Evolutionary conservation across 2,329 filamentous ascomycete genomes (phyloP), one percentile per base, ranked within the genome.

Genomic region (Aspergillus fischeri): DNA sequence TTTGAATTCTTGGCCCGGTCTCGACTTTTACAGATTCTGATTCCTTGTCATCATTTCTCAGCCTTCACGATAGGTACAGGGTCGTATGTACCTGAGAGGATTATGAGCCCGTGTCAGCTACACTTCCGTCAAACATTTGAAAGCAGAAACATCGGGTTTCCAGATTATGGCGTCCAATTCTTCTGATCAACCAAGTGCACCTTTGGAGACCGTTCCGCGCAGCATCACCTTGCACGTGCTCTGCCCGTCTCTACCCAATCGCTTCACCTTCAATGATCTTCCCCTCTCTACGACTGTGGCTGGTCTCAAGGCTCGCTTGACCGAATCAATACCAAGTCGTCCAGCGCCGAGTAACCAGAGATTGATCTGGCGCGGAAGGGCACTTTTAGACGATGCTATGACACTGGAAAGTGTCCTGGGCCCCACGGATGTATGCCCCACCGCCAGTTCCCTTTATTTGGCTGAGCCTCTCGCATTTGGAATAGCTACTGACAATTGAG

Each of bases 311-410:
- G 65, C 74, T 47, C 77, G 73, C 54, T 81, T 87, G 55, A 75
- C 79, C 49, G 66, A 79, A 57, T 70, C 75, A 9, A 68, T 85
- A n/a, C 75, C 80, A 8, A 73, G 73, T 29, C 73, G 74, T 54
- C 79, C 81, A 32, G 52, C 70, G 8, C 74, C 78, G 0, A 68
- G 75, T 20, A 69, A 75, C 47, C 84, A 86, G 72, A 77, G 83
- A 47, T 68, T 87, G 57, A 85, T 87, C 21, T 86, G 85, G 63
- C 73, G 78, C 51, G 85, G 85, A 21, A 76, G 80, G 55, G 77
- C 80, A 28, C 75, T 86, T 6, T 67, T 76, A 6, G 75, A 81
- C 60, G 77, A 82, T 57, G 70, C 73, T 24, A 76, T 78, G 41
- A 80, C 75, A 0, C 69, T 87, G 55, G 70, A 72, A 29, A 73